Evolutionary conservation across 1,139 yeast genomes (phyloP).

Genomic region (Protomyces pachydermus): DNA sequence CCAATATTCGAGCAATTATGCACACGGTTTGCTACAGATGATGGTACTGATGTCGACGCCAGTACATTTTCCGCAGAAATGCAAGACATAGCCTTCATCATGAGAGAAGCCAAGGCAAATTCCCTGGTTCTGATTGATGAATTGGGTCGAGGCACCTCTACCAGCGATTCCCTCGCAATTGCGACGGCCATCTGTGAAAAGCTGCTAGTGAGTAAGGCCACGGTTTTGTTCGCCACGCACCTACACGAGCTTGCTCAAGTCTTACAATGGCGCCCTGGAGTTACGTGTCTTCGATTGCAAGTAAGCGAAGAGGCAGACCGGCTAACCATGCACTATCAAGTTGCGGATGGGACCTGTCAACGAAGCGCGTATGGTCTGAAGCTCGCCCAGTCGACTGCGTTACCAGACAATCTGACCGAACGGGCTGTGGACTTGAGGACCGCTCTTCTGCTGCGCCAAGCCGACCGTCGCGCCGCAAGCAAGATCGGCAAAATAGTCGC

Average conservation of each 20-base stretch:
- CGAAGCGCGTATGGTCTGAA: not conserved
- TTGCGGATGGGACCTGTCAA: not conserved
- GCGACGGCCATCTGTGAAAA: slow-evolving; percentile 72
- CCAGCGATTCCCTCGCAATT: slow-evolving; percentile 81
- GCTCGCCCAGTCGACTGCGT: not conserved
- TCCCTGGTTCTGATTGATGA: slow-evolving; percentile 55
- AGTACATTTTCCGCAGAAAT: slow-evolving; percentile 75
- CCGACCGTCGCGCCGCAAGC: not conserved
- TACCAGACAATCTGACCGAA: not conserved
- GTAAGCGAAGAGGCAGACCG: not conserved
- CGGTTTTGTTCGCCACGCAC: slow-evolving; percentile 31
- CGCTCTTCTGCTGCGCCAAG: not conserved
- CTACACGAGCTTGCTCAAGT: slow-evolving; percentile 29
- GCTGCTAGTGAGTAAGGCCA: slow-evolving; percentile 42
- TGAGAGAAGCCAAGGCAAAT: slow-evolving; percentile 49
- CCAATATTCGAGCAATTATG: slow-evolving; percentile 56
- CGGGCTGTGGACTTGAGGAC: not conserved
- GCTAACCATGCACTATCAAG: not conserved
- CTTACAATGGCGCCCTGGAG: slow-evolving; percentile 24
- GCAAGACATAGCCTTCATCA: slow-evolving; percentile 57
- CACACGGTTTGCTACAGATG: slow-evolving; percentile 64
- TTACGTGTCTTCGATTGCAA: slow-evolving; percentile 28
- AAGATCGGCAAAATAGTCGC: not conserved
- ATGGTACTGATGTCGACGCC: slow-evolving; percentile 60
- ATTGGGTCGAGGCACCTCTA: slow-evolving; percentile 78